Conservation (phyloP, 768 basidiomycete species). For the Trametes coccinea region DNA sequence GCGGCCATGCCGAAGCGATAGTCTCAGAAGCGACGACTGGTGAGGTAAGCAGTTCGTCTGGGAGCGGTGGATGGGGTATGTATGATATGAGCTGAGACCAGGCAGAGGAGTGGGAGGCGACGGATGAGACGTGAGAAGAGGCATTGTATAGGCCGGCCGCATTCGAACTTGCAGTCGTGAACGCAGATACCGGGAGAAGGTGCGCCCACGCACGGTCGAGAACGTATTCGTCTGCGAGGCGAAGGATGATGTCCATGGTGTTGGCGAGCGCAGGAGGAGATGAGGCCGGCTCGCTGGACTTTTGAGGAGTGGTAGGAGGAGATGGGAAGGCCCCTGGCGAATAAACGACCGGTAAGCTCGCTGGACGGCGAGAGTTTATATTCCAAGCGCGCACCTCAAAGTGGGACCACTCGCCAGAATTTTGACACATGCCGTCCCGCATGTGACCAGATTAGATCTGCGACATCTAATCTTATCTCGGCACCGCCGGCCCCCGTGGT, state of each 20-base stretch:
- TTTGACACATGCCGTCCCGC: constrained; percentile 9
- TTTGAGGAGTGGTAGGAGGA: neutral
- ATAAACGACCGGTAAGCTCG: neutral
- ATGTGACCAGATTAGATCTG: constrained; percentile 7
- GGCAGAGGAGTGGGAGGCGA: constrained; percentile 38
- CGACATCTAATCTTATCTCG: constrained; percentile 15
- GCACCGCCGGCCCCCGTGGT: constrained; percentile 3
- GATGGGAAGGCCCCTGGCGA: neutral
- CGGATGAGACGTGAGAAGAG: constrained; percentile 41
- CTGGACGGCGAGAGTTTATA: constrained; percentile 19
- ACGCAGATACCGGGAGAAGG: constrained; percentile 57
- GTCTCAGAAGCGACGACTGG: constrained; percentile 27
- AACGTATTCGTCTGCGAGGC: constrained; percentile 64
- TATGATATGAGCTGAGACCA: constrained; percentile 57
- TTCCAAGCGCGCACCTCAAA: constrained; percentile 20
- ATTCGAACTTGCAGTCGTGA: constrained; percentile 24
- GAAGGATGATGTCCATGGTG: constrained; percentile 83
- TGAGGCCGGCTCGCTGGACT: neutral
- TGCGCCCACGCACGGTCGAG: constrained; percentile 81
- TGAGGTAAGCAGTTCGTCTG: constrained; percentile 36
- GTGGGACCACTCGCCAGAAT: constrained; percentile 19
- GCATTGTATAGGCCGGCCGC: constrained; percentile 26
- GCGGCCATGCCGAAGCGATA: constrained; percentile 74
- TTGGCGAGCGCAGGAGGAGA: neutral
- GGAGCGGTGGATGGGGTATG: constrained; percentile 58